Conservation (phyloP, 2,329 filamentous ascomycete species). For the Paracoccidioides lutzii region DNA sequence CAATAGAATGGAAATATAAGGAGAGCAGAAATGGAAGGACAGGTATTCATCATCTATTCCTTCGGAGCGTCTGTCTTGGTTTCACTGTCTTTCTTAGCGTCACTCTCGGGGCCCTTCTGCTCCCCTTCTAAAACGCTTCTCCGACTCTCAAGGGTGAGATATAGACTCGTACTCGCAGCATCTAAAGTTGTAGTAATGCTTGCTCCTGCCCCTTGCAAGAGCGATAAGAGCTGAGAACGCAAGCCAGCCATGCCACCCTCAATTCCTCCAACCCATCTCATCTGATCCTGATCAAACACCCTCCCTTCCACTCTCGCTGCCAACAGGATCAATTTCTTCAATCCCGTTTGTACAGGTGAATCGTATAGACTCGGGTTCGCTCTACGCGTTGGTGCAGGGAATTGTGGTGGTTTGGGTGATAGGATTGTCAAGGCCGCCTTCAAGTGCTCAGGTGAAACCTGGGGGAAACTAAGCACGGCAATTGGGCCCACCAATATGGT, state of each 20-base stretch:
- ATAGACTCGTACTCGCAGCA: constrained; percentile 66
- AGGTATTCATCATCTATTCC: not conserved
- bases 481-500: constrained; percentile 72
- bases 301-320: constrained; percentile 78
- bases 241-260: constrained; percentile 69
- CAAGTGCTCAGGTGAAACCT: constrained; percentile 71
- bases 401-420: constrained; percentile 55
- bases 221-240: constrained; percentile 63
- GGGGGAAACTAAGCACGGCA: constrained; percentile 66
- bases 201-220: constrained; percentile 69
- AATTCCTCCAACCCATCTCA: constrained; percentile 62
- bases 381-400: constrained; percentile 64
- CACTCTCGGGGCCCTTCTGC: constrained; percentile 24
- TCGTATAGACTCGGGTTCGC: constrained; percentile 75
- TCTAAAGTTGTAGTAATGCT: constrained; percentile 68
- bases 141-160: constrained; percentile 75
- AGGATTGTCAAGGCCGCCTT: constrained; percentile 70
- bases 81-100: constrained; percentile 7
- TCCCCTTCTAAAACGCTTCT: constrained; percentile 71
- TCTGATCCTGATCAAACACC: constrained; percentile 64
- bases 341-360: constrained; percentile 58
- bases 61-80: constrained; percentile 2
- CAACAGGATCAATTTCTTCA: constrained; percentile 77
- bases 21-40: not conserved
- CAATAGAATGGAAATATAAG: not conserved